Conservation (phyloP, 164 flowering plant genomes). For the Protea cynaroides region DNA sequence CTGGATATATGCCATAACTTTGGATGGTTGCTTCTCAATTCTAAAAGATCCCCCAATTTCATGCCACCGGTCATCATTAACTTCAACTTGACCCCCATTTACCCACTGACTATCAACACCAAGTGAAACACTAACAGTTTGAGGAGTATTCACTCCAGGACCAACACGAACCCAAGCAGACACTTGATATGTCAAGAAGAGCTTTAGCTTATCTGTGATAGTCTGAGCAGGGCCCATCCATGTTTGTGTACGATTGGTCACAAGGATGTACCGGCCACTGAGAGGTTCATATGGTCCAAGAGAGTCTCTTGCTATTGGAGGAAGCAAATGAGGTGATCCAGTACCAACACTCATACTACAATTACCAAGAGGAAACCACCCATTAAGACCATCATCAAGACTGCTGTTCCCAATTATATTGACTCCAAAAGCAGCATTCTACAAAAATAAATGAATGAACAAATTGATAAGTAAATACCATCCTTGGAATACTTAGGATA, state of each 20-base stretch:
- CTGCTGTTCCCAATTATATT: constrained; percentile 71
- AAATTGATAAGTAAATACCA: neutral
- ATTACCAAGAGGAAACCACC: constrained; percentile 87
- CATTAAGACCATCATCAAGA: constrained; percentile 55
- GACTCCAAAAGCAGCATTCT: constrained; percentile 54
- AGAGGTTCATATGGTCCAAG: constrained; percentile 72
- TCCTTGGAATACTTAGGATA: neutral
- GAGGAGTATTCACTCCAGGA: constrained; percentile 49
- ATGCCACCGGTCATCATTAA: constrained; percentile 71
- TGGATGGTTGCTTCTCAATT: constrained; percentile 79
- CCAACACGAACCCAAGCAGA: constrained; percentile 88
- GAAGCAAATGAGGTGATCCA: constrained; percentile 81
- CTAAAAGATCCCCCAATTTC: constrained; percentile 91
- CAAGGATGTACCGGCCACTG: constrained; percentile 73
- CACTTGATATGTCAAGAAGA: constrained; percentile 84
- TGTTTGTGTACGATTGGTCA: constrained; percentile 72
- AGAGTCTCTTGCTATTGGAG: constrained; percentile 82
- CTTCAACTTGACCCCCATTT: constrained; percentile 86
- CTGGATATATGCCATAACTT: constrained; percentile 82
- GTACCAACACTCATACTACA: constrained; percentile 54
- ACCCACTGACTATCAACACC: constrained; percentile 88
- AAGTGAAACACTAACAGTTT: constrained; percentile 77
- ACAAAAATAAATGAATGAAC: constrained; percentile 11
- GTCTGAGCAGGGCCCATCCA: constrained; percentile 99
- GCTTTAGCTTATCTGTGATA: constrained; percentile 75